These are phyloP conservation scores for Botrytis squamosa DNA, from an alignment of 2,329 filamentous ascomycete species.

Conservation along the genomic window DNA sequence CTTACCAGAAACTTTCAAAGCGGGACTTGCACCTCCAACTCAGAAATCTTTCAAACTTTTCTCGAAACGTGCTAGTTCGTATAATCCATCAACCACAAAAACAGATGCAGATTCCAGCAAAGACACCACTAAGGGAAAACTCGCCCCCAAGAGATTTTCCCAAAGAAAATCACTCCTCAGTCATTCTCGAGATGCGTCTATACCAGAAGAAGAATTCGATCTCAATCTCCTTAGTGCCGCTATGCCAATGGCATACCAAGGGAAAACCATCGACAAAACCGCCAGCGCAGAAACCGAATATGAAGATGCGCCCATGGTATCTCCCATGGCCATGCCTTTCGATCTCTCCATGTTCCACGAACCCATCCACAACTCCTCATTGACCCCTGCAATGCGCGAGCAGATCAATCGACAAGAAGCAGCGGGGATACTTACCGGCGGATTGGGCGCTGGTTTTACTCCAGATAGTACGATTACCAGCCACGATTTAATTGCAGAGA, in stretches of 20 bases:
- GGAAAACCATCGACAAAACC: constrained; percentile 28
- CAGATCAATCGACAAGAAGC: constrained; percentile 46
- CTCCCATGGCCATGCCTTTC: constrained; percentile 24
- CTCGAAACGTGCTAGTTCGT: constrained; percentile 4
- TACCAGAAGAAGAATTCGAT: constrained; percentile 37
- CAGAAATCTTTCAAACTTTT: neutral
- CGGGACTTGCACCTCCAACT: constrained; percentile 27
- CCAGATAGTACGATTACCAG: constrained; percentile 50
- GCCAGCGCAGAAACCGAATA: constrained; percentile 29
- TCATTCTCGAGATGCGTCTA: constrained; percentile 27
- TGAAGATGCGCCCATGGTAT: constrained; percentile 25
- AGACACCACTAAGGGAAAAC: neutral
- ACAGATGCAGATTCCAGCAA: constrained; percentile 1
- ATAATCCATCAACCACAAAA: neutral
- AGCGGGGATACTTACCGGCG: constrained; percentile 56
- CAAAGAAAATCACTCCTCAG: constrained; percentile 30
- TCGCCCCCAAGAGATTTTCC: constrained; percentile 23
- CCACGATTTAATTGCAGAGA: constrained; percentile 48
- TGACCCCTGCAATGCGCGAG: constrained; percentile 27
- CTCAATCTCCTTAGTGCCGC: constrained; percentile 34
- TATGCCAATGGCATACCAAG: constrained; percentile 30
- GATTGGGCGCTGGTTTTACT: constrained; percentile 54
- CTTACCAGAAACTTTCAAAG: constrained; percentile 29
- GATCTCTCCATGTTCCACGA: constrained; percentile 37
- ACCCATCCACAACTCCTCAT: constrained; percentile 24